These are phyloP conservation scores for Funneliformis caledonium DNA, from an alignment of 371 early-diverging fungal genomes.

Conservation along the genomic window DNA sequence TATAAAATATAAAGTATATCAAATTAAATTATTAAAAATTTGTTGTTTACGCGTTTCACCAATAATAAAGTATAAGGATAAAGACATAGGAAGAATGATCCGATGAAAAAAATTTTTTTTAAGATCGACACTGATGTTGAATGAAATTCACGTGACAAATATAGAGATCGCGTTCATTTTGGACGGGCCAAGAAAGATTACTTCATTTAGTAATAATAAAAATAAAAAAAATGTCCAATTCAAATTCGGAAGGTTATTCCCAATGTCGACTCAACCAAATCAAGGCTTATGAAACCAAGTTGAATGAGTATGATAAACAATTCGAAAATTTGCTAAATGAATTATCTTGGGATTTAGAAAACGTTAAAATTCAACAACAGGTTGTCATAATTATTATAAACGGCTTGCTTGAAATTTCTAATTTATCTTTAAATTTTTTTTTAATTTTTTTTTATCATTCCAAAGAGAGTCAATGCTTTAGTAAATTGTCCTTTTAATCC, in stretches of 20 bases:
- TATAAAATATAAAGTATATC: no score
- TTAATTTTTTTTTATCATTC: not conserved
- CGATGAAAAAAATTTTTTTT: no score
- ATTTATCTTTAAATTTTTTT: not conserved
- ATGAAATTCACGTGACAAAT: no score
- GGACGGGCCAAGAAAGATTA: no score
- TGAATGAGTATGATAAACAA: conserved; percentile 27
- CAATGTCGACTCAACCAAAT: not conserved
- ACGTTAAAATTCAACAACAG: conserved; percentile 7
- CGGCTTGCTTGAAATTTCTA: not conserved
- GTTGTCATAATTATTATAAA: not conserved
- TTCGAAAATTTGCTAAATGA: conserved; percentile 21
- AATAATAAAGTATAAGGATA: no score
- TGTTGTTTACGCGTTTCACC: no score
- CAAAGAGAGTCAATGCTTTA: not conserved
- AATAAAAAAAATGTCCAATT: not conserved
- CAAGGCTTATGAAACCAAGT: conserved; percentile 7
- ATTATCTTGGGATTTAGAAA: conserved; percentile 21
- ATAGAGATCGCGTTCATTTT: no score
- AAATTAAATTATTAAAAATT: no score
- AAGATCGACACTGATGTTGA: no score
- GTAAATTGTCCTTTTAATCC: conserved; percentile 30
- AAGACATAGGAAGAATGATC: no score
- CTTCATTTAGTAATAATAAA: no score
- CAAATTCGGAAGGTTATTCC: not conserved